Base-by-base conservation (phyloP, 257 asterid species). In the Ajuga chamaepitys region DNA sequence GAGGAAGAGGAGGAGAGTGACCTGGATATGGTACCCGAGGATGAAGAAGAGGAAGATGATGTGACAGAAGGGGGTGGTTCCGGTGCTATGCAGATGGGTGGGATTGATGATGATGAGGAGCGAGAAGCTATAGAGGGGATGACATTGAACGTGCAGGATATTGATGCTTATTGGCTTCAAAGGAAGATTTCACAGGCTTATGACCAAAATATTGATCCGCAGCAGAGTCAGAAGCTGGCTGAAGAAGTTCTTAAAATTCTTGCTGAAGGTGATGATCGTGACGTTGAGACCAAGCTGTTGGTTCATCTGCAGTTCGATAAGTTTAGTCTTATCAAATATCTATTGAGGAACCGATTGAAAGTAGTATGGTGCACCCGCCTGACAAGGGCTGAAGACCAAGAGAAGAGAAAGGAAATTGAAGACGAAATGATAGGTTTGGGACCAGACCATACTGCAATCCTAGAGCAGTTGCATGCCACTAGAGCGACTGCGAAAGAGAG, bases 161-260 rank as follows among this genome's bases (percentile, higher is more conserved):
- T 83, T 58, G 88, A 83, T 77, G 88, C 88, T 0, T 83, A 83
- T 67, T 83, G 88, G 88, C 83, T 83, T 67, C 88, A 83, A 54
- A 83, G 88, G 79, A 83, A 83, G 80, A 83, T 83, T 47, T 80
- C 88, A n/a, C 86, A 72, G 59, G 88, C 88, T 13, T 83, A 80
- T 72, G 88, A 80, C 70, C 83, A 83, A 42, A 72, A 80, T 13
- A 80, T 83, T 56, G 88, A 83, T 63, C 83, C 88, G 0, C 85
- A 80, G 53, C 88, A 83, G 76, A 80, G 88, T 66, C 88, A 82
- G 75, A 83, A 80, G 71, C 85, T 83, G 7, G 81, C 85, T 1
- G 88, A 83, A 51, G 85, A 77, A 64, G 85, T 83, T 58, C 85
- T 83, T 14, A 80, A 77, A 67, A 83, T 83, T 71, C 88, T 83